Evolutionary conservation across 768 basidiomycete species (phyloP).

Genomic region (Macrolepiota dolichaula): DNA sequence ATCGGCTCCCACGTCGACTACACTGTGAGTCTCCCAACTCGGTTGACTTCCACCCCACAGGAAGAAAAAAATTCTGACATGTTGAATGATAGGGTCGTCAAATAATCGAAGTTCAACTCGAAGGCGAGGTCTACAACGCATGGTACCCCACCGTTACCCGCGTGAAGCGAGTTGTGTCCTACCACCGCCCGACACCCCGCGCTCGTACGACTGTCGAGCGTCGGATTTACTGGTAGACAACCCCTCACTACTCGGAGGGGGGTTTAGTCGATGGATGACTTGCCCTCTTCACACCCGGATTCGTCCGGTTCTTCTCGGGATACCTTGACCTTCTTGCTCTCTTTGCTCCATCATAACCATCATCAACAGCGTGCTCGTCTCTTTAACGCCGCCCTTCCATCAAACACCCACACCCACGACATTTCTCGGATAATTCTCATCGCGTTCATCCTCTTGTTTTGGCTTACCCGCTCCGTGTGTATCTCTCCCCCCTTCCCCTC

Average conservation of each 20-base stretch:
- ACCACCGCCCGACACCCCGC: conserved; percentile 37
- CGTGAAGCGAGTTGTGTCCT: conserved; percentile 68
- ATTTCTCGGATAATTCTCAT: not conserved
- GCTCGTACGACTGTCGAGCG: conserved; percentile 63
- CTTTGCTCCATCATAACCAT: not conserved
- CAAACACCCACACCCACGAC: not conserved
- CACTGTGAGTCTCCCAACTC: conserved; percentile 39
- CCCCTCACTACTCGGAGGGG: not conserved
- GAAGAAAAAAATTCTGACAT: conserved; percentile 4
- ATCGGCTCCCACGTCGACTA: conserved; percentile 72
- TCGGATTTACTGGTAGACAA: conserved; percentile 66
- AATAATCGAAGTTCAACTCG: conserved; percentile 80
- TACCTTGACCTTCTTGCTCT: not conserved
- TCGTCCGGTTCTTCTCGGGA: conserved; percentile 3
- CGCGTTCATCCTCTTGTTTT: not conserved
- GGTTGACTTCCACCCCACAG: not conserved
- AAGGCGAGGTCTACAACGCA: conserved; percentile 66
- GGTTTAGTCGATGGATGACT: not conserved
- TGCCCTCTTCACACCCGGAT: conserved; percentile 1
- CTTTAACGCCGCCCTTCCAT: conserved; percentile 1
- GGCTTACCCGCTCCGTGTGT: not conserved
- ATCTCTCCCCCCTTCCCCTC: not conserved
- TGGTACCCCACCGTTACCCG: conserved; percentile 81
- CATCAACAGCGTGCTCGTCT: not conserved
- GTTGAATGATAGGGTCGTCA: conserved; percentile 61